Evolutionary conservation across 2,329 filamentous ascomycete species (phyloP).

Genomic region (Massarina eburnea): DNA sequence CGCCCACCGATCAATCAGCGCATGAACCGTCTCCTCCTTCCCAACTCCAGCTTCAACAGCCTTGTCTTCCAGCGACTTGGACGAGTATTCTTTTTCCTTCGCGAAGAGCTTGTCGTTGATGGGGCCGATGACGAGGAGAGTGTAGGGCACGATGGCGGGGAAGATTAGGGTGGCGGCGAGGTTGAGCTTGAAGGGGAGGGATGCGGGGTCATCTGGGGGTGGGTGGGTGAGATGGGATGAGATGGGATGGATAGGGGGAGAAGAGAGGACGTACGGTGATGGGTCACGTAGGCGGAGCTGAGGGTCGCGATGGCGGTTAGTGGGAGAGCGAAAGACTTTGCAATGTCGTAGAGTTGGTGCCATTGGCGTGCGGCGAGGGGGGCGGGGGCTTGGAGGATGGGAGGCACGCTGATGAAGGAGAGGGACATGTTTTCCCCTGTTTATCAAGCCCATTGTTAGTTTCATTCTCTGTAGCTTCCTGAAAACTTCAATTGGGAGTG

Average conservation of each 20-base stretch:
- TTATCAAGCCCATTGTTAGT: neutral
- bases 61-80: constrained; percentile 41
- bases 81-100: constrained; percentile 47
- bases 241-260: neutral
- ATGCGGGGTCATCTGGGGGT: constrained; percentile 28
- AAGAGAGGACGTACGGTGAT: constrained; percentile 31
- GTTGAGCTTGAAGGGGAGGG: constrained; percentile 48
- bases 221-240: constrained; percentile 1
- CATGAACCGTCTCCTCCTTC: constrained; percentile 52
- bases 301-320: constrained; percentile 46
- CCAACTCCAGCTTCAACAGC: constrained; percentile 41
- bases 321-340: constrained; percentile 44
- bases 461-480: neutral
- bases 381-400: constrained; percentile 58
- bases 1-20: constrained; percentile 59
- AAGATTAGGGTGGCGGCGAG: constrained; percentile 50
- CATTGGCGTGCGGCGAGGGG: constrained; percentile 60
- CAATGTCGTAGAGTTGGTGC: constrained; percentile 47
- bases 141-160: constrained; percentile 56
- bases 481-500: neutral
- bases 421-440: constrained; percentile 37
- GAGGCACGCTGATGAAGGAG: constrained; percentile 53
- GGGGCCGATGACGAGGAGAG: constrained; percentile 47
- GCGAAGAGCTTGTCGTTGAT: constrained; percentile 53
- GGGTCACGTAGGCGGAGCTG: constrained; percentile 53